These are phyloP conservation scores for Pythium plurisporium DNA, from an alignment of 352 stramenopile species.

Conservation along the genomic window DNA sequence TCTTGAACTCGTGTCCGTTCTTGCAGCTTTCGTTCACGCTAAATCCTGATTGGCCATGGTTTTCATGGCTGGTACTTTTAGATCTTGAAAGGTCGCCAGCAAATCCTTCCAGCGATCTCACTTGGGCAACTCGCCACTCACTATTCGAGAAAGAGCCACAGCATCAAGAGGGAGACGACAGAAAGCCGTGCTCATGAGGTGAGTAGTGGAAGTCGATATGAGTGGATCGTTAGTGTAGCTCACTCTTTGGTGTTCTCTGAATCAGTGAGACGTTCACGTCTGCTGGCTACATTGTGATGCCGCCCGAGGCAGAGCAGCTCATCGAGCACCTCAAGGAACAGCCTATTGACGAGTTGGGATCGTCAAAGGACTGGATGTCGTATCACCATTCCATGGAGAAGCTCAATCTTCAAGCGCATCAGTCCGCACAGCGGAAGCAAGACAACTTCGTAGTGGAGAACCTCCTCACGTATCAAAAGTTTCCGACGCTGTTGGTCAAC, in stretches of 20 bases:
- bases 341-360: conserved; percentile 55
- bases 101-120: conserved; percentile 9
- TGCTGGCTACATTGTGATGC: conserved; percentile 60
- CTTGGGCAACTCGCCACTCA: neutral
- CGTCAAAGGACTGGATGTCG: conserved; percentile 67
- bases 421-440: conserved; percentile 84
- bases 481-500: conserved; percentile 84
- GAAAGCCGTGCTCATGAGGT: no score
- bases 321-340: conserved; percentile 72
- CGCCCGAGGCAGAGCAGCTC: conserved; percentile 77
- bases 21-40: neutral
- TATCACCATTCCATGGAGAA: conserved; percentile 90
- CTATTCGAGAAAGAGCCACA: neutral
- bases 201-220: no score
- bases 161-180: no score
- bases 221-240: no score
- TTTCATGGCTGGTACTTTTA: neutral
- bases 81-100: conserved; percentile 20
- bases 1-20: neutral
- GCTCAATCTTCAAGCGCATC: conserved; percentile 91
- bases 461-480: conserved; percentile 90
- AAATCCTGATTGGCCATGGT: neutral
- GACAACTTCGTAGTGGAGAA: conserved; percentile 94
- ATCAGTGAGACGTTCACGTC: conserved; percentile 12
- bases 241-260: neutral